Evolutionary conservation across 805 yeast species (phyloP).

Genomic region (Novakomyces olei): DNA sequence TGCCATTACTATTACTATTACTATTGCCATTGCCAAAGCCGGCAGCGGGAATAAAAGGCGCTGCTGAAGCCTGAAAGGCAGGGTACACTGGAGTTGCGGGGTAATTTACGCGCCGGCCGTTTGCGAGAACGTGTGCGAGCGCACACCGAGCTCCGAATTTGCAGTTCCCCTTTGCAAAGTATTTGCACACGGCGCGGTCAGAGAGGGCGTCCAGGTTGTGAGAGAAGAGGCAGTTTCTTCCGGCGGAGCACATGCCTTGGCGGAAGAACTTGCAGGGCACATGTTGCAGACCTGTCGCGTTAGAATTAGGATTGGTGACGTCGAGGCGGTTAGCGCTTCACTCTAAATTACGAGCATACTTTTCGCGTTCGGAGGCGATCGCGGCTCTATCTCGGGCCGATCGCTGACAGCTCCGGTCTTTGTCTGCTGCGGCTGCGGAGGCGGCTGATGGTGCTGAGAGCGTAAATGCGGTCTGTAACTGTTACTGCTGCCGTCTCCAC

Average conservation of each 20-base stretch:
- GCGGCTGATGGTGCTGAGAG: too few species aligned
- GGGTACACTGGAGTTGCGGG: too few species aligned
- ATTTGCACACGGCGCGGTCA: slow-evolving; percentile 53
- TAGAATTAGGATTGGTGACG: neutral
- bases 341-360: too few species aligned
- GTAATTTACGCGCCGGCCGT: slow-evolving; percentile 71
- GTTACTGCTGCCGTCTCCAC: too few species aligned
- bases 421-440: too few species aligned
- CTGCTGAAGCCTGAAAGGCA: too few species aligned
- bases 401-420: too few species aligned
- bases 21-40: neutral
- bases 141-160: slow-evolving; percentile 91
- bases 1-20: neutral
- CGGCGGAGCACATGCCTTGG: slow-evolving; percentile 93
- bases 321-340: too few species aligned
- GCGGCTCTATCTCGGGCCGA: too few species aligned
- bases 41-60: too few species aligned
- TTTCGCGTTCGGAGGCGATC: too few species aligned
- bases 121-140: slow-evolving; percentile 74
- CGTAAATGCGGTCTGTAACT: too few species aligned
- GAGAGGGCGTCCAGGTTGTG: slow-evolving; percentile 42
- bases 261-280: slow-evolving; percentile 88
- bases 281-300: slow-evolving; percentile 43
- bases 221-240: slow-evolving; percentile 73
- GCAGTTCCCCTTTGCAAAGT: slow-evolving; percentile 89